Percentiles rank a stretch among this genome's conserved stretches.
Evolutionary conservation across 495 filamentous ascomycete genomes (phyloP).

Genomic region (Podospora pseudocomata): DNA sequence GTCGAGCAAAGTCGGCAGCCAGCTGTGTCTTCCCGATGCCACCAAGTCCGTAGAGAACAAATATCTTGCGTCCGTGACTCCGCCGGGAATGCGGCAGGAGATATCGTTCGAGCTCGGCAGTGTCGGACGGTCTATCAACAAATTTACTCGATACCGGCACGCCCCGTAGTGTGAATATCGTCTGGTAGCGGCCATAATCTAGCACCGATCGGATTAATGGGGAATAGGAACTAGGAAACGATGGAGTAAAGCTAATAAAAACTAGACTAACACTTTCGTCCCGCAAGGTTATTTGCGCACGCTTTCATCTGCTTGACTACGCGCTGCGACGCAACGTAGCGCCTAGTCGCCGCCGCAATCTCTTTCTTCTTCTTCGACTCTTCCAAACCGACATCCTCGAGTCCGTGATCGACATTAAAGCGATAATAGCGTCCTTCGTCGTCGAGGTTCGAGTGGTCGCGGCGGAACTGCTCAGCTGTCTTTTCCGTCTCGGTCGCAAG

Average conservation of each 20-base stretch:
- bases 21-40: constrained; percentile 29
- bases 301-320: constrained; percentile 39
- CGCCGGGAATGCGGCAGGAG: constrained; percentile 15
- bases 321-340: constrained; percentile 36
- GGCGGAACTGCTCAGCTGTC: constrained; percentile 37
- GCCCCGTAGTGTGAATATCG: constrained; percentile 17
- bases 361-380: constrained; percentile 37
- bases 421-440: constrained; percentile 40
- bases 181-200: constrained; percentile 20
- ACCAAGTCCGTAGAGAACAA: constrained; percentile 29
- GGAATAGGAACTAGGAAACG: constrained; percentile 12
- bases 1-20: constrained; percentile 23
- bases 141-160: constrained; percentile 19
- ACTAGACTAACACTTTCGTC: constrained; percentile 5
- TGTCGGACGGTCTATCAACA: constrained; percentile 15
- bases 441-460: constrained; percentile 37
- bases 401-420: constrained; percentile 45
- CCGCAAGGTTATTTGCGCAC: constrained; percentile 22
- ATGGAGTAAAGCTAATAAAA: constrained; percentile 11
- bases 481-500: constrained; percentile 43
- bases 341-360: constrained; percentile 39
- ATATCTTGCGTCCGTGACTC: constrained; percentile 14
- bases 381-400: constrained; percentile 44
- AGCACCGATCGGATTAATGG: constrained; percentile 1
- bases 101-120: constrained; percentile 17